Evolutionary conservation across 306 rosid species (phyloP).

Genomic region (Citrullus mucosospermus): DNA sequence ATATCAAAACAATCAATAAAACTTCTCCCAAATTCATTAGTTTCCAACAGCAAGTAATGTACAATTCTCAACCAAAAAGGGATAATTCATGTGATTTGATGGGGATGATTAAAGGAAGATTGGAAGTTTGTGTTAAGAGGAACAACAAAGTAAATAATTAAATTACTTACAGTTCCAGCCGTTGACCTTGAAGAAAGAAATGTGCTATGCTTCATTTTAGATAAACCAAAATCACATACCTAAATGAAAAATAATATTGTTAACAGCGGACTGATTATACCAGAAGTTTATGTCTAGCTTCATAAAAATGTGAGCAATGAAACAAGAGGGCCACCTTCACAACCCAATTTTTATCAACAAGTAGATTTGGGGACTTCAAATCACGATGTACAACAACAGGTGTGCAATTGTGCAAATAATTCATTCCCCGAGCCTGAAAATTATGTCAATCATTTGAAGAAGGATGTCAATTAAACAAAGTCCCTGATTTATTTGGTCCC

Average conservation of each 20-base stretch:
- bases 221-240: constrained; percentile 97
- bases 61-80: neutral
- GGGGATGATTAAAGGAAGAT: neutral
- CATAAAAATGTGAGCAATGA: neutral
- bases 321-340: constrained; percentile 44
- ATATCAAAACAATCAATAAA: neutral
- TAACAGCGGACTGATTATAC: constrained; percentile 12
- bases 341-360: constrained; percentile 84
- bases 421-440: constrained; percentile 90
- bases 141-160: neutral
- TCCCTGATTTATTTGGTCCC: constrained; percentile 1
- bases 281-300: constrained; percentile 2
- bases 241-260: constrained; percentile 17
- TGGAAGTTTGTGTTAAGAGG: neutral
- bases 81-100: neutral
- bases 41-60: neutral
- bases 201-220: constrained; percentile 85
- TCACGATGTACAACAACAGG: constrained; percentile 87
- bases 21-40: neutral
- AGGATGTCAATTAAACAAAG: constrained; percentile 5
- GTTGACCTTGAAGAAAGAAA: constrained; percentile 96
- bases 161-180: constrained; percentile 79
- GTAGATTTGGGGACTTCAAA: constrained; percentile 93
- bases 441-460: constrained; percentile 11
- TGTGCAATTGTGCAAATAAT: constrained; percentile 73